phyloP scores from a whole-genome alignment of 352 stramenopile genomes.

The Pythium rhizo-oryzae region DNA sequence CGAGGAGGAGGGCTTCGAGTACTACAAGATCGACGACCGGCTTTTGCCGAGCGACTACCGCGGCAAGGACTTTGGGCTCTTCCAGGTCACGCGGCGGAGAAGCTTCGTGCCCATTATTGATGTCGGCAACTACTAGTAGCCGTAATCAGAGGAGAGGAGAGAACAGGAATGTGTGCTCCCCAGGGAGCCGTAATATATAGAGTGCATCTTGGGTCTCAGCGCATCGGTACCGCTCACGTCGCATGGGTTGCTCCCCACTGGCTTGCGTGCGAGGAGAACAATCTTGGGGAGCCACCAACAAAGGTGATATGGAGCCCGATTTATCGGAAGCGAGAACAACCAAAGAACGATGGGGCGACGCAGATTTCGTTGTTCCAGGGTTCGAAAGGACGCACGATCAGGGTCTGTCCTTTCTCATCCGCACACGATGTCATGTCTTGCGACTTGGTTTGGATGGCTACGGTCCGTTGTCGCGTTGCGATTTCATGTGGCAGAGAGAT shows the following conservation, averaged over 20 bases:
- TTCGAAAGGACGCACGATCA: background rate
- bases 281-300: background rate
- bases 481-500: conserved; percentile 6
- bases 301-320: background rate
- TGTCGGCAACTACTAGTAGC: background rate
- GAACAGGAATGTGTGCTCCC: background rate
- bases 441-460: conserved; percentile 17
- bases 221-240: background rate
- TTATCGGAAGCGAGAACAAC: background rate
- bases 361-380: background rate
- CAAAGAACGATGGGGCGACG: background rate
- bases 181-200: background rate
- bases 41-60: conserved; percentile 55
- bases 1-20: conserved; percentile 70
- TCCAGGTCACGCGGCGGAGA: conserved; percentile 56
- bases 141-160: background rate
- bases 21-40: conserved; percentile 80
- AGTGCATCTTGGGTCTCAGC: background rate
- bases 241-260: background rate
- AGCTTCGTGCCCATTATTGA: conserved; percentile 13
- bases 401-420: background rate
- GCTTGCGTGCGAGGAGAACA: conserved; percentile 1
- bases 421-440: background rate
- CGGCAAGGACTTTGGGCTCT: conserved; percentile 81
- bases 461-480: conserved; percentile 15